Conservation (phyloP, 2,329 filamentous ascomycete genomes). For the Basipetospora chlamydospora region DNA sequence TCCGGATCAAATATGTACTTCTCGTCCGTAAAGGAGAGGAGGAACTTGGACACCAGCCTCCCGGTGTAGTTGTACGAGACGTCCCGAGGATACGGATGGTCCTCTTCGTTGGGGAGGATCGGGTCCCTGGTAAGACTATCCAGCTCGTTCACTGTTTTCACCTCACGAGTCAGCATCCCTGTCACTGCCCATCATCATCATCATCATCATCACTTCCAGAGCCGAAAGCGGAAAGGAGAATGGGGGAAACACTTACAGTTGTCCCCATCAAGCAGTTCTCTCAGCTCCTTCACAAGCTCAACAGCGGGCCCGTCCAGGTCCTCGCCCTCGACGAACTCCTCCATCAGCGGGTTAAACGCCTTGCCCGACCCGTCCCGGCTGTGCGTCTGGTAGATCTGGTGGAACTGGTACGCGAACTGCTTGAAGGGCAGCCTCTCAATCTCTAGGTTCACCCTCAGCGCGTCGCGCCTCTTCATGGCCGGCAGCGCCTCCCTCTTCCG, state of each 20-base stretch:
- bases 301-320: slow-evolving; percentile 31
- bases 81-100: slow-evolving; percentile 31
- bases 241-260: slow-evolving; percentile 24
- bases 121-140: slow-evolving; percentile 31
- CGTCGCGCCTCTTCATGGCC: slow-evolving; percentile 26
- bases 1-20: slow-evolving; percentile 28
- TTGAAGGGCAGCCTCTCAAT: slow-evolving; percentile 45
- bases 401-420: slow-evolving; percentile 46
- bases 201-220: too few species aligned
- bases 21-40: slow-evolving; percentile 39
- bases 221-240: background rate
- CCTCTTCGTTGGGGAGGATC: slow-evolving; percentile 28
- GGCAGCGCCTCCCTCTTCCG: slow-evolving; percentile 24
- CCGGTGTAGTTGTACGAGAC: slow-evolving; percentile 36
- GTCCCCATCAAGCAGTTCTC: slow-evolving; percentile 26
- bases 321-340: slow-evolving; percentile 22
- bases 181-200: too few species aligned
- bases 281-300: slow-evolving; percentile 30
- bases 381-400: slow-evolving; percentile 44
- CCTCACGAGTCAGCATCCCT: too few species aligned
- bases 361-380: slow-evolving; percentile 30
- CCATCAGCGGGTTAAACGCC: slow-evolving; percentile 40
- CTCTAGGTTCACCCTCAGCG: slow-evolving; percentile 31
- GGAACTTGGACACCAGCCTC: slow-evolving; percentile 35
- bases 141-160: slow-evolving; percentile 20